phyloP scores from a whole-genome alignment of 495 filamentous ascomycete species.

The Alectoria sarmentosa region DNA sequence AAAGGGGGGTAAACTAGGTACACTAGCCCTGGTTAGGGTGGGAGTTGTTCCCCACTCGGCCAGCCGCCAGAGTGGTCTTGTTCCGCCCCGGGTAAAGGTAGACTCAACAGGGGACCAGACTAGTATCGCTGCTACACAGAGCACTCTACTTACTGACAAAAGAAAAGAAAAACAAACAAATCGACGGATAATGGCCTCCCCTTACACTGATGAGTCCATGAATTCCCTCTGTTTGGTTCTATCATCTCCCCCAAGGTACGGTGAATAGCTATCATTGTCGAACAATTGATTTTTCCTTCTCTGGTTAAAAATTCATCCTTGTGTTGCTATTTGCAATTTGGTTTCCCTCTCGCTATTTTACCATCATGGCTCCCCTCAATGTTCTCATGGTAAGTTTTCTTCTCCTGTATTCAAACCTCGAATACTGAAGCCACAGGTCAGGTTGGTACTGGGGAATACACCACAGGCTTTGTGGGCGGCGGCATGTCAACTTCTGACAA shows the following conservation, averaged over 20 bases:
- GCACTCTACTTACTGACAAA: too few relatives aligned
- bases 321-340: not conserved
- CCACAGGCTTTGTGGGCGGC: conserved; percentile 79
- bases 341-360: not conserved
- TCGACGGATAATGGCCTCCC: too few relatives aligned
- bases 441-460: conserved; percentile 94
- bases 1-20: too few relatives aligned
- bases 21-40: too few relatives aligned
- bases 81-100: too few relatives aligned
- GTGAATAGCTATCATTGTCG: too few relatives aligned
- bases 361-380: conserved; percentile 63
- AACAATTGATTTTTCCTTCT: not conserved
- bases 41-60: too few relatives aligned
- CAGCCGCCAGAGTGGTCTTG: too few relatives aligned
- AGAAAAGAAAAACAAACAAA: too few relatives aligned
- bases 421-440: conserved; percentile 30
- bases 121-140: too few relatives aligned
- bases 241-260: not conserved
- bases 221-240: not conserved
- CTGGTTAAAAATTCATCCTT: not conserved
- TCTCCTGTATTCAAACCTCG: conserved; percentile 5
- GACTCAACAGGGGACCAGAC: too few relatives aligned
- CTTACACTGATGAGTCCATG: not conserved
- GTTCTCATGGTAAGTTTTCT: conserved; percentile 68
- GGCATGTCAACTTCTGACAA: conserved; percentile 78